Conservation (phyloP, 1,284 basidiomycete species). For the Grifola frondosa region DNA sequence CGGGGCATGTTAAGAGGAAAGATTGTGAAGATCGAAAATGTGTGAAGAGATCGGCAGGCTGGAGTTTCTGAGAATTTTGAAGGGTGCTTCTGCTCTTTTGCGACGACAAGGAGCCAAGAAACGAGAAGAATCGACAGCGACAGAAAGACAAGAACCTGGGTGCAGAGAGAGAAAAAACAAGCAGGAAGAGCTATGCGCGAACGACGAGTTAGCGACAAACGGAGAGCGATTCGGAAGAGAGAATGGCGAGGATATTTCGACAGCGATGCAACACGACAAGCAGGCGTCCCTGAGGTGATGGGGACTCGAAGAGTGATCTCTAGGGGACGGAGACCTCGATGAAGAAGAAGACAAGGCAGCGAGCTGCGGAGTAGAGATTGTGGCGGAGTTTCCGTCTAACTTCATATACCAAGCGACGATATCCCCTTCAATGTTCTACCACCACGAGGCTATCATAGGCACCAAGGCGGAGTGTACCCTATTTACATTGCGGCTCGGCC, state of each 20-base stretch:
- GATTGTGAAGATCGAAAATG: slow-evolving; percentile 27
- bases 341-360: slow-evolving; percentile 10
- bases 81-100: slow-evolving; percentile 20
- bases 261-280: slow-evolving; percentile 34
- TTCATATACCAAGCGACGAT: slow-evolving; percentile 1
- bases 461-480: slow-evolving; percentile 15
- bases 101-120: slow-evolving; percentile 21
- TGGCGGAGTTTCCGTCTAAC: slow-evolving; percentile 24
- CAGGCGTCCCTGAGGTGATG: slow-evolving; percentile 17
- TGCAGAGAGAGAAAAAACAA: slow-evolving; percentile 30
- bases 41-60: slow-evolving; percentile 17
- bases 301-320: slow-evolving; percentile 19
- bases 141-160: slow-evolving; percentile 25
- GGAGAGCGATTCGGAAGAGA: slow-evolving; percentile 37
- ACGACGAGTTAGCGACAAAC: slow-evolving; percentile 38
- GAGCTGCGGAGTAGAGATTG: slow-evolving; percentile 27
- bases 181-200: slow-evolving; percentile 35
- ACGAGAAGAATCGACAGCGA: slow-evolving; percentile 30
- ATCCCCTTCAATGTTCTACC: slow-evolving; percentile 6
- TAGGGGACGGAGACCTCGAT: slow-evolving; percentile 16
- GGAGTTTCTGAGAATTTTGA: slow-evolving; percentile 14
- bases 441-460: slow-evolving; percentile 19
- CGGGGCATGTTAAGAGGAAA: slow-evolving; percentile 37
- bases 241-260: slow-evolving; percentile 32
- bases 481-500: slow-evolving; percentile 18